Base-by-base conservation (phyloP, 805 yeast genomes). In the Pichia heedii region DNA sequence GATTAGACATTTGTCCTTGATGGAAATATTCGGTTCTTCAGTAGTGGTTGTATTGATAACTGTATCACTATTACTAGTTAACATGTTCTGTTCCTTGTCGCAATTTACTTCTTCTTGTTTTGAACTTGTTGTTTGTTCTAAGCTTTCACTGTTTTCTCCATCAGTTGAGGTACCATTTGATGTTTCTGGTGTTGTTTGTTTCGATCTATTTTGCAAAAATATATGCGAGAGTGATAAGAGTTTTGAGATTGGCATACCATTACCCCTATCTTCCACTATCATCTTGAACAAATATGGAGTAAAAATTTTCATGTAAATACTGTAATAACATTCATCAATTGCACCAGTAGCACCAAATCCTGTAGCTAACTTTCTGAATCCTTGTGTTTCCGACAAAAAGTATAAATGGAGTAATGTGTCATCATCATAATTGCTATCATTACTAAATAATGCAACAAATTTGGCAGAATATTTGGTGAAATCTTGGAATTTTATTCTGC, bases 291-390 rank as follows among this genome's bases (percentile, higher is more conserved):
- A 39, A 40, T 36, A 62, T 7, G 56, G 53, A 10, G 48, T 38
- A 37, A 60, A 81, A 9, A 82, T 55, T 42, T 66, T 67, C 54
- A 85, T 60, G 53, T 70, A 86, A 0, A 82, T 56, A 8, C 81
- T 72, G 30, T 79, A 78, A 47, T 76, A 76, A 0, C 85, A 74
- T 49, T 85, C 93, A 58, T 85, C 95, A 43, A 84, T 74, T 32
- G 73, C 60, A 0, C 86, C 77, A 0, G 93, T 83, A 3, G 93
- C 78, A 0, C 88, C 90, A 58, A 80, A 81, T 0, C 94, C 94
- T 56, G 81, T 84, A 47, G 87, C 85, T 62, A 82, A 70, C 46
- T 81, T 73, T 49, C 85, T 70, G 53, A 84, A 68, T 40, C 81
- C 89, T 15, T 71, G 67, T 10, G 76, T 56, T 20, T 79, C 79